Evolutionary conservation across 495 filamentous ascomycete species (phyloP).

Genomic region (Hypomontagnella monticulosa): DNA sequence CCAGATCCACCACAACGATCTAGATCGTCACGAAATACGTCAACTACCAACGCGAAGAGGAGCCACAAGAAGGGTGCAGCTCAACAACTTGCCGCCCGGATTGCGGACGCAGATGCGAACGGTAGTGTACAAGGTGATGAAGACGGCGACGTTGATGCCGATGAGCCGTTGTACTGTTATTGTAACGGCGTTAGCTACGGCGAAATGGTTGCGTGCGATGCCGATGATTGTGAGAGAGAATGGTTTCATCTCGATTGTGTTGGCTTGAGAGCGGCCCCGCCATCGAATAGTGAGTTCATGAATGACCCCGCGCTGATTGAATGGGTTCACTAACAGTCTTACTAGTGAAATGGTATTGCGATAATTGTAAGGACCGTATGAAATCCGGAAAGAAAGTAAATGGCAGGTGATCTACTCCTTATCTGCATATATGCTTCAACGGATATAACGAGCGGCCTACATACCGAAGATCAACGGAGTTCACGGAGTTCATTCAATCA

Average conservation of each 20-base stretch:
- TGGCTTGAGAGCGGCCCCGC: slow-evolving; percentile 85
- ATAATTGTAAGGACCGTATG: slow-evolving; percentile 82
- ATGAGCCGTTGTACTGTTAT: slow-evolving; percentile 91
- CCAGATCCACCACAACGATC: slow-evolving; percentile 56
- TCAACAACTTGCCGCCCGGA: slow-evolving; percentile 45
- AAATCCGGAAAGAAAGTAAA: slow-evolving; percentile 56
- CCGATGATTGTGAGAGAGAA: slow-evolving; percentile 83
- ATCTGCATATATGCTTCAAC: slow-evolving; percentile 11
- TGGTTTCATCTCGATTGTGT: slow-evolving; percentile 98
- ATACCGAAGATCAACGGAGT: slow-evolving; percentile 20
- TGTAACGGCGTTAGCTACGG: slow-evolving; percentile 94
- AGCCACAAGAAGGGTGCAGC: slow-evolving; percentile 75
- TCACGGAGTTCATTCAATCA: slow-evolving; percentile 31
- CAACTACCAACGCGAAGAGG: slow-evolving; percentile 61
- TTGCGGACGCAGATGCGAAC: slow-evolving; percentile 50
- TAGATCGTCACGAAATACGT: slow-evolving; percentile 48
- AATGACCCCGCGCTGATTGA: background rate
- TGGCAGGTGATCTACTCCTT: slow-evolving; percentile 42
- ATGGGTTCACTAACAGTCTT: slow-evolving; percentile 26
- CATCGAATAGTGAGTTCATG: slow-evolving; percentile 75
- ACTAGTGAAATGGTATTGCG: slow-evolving; percentile 89
- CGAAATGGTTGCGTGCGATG: slow-evolving; percentile 98
- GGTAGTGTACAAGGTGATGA: slow-evolving; percentile 51
- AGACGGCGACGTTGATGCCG: slow-evolving; percentile 74
- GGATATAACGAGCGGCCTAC: slow-evolving; percentile 17